A percentile compares a stretch with the other conserved stretches of the same genome.
Conservation (phyloP, 768 basidiomycete species). For the Cystofilobasidium macerans region DNA sequence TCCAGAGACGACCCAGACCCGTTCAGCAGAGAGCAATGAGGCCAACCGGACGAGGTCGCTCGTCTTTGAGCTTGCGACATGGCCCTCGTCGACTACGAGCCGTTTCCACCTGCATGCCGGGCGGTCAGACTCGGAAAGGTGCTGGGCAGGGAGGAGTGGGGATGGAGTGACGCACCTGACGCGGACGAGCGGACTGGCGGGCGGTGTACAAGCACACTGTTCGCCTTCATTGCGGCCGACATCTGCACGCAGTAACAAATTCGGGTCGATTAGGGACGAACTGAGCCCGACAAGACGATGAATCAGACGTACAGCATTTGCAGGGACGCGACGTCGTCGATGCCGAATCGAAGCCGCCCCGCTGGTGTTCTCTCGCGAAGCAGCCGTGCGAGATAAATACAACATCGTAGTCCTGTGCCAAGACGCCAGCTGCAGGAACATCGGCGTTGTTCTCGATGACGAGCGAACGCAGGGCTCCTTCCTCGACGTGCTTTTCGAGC, state of each 20-base stretch:
- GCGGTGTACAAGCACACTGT: not conserved
- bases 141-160: not conserved
- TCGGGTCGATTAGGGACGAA: not conserved
- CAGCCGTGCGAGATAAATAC: not conserved
- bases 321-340: not conserved
- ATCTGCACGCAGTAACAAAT: not conserved
- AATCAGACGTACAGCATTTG: not conserved
- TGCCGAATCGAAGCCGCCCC: not conserved
- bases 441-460: not conserved
- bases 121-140: not conserved
- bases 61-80: constrained; percentile 3
- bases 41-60: not conserved
- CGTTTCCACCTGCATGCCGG: not conserved
- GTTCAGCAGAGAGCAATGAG: not conserved
- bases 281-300: not conserved
- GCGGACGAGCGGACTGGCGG: not conserved
- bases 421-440: not conserved
- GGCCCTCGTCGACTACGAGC: not conserved
- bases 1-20: not conserved
- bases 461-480: not conserved
- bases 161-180: not conserved
- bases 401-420: not conserved
- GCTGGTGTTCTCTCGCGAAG: not conserved
- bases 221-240: not conserved
- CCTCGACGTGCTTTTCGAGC: not conserved